A percentile compares a stretch with the other conserved stretches of the same genome.
phyloP scores from a whole-genome alignment of 2,329 filamentous ascomycete genomes.

The Cercospora citrullina region DNA sequence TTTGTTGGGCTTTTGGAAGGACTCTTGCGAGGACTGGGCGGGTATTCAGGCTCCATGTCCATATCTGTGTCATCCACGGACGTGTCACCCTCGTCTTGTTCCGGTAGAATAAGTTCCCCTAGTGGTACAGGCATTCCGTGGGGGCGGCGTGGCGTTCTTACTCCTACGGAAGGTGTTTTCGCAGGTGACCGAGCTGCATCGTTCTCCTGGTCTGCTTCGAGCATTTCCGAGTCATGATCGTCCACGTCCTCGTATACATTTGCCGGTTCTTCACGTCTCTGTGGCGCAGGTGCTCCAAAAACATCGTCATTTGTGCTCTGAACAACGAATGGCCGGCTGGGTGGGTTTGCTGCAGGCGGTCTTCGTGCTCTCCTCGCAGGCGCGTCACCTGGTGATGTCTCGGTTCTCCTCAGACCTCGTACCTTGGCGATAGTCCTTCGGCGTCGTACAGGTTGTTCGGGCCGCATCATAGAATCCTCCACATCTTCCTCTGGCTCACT shows the following conservation, averaged over 20 bases:
- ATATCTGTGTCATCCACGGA: constrained; percentile 20
- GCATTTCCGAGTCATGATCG: constrained; percentile 39
- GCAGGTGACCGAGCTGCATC: constrained; percentile 46
- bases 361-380: constrained; percentile 22
- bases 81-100: constrained; percentile 30
- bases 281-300: constrained; percentile 19
- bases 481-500: constrained; percentile 22
- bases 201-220: constrained; percentile 52
- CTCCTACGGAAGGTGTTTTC: constrained; percentile 37
- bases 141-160: constrained; percentile 33
- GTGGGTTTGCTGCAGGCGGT: not conserved
- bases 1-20: constrained; percentile 35
- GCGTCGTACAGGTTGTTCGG: constrained; percentile 29
- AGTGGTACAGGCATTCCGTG: constrained; percentile 35
- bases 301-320: constrained; percentile 30
- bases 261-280: not conserved
- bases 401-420: constrained; percentile 27
- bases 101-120: constrained; percentile 34
- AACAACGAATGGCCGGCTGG: constrained; percentile 30
- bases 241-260: constrained; percentile 20
- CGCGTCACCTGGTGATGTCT: constrained; percentile 31
- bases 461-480: constrained; percentile 18
- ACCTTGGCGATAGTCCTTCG: constrained; percentile 34
- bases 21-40: constrained; percentile 40
- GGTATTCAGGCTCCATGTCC: constrained; percentile 38